Percentiles rank a stretch among this genome's conserved stretches.
phyloP scores from a whole-genome alignment of 352 stramenopile genomes.

The Pythium apleroticum region DNA sequence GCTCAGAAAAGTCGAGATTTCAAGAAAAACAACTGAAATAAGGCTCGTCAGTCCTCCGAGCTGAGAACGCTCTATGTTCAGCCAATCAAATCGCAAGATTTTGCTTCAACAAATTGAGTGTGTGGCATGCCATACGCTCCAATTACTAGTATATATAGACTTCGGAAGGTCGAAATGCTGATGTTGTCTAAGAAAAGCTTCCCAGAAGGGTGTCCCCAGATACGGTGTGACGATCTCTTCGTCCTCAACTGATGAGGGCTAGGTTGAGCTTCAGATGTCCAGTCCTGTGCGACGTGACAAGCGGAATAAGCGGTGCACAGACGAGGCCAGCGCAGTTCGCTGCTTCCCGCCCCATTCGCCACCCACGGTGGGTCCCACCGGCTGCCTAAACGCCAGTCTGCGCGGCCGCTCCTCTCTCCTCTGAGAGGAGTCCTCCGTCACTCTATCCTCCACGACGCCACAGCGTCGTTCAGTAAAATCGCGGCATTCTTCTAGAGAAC shows the following conservation, averaged over 20 bases:
- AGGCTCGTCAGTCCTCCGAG: too few species aligned
- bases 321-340: neutral
- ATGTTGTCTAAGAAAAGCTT: too few species aligned
- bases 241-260: neutral
- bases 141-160: too few species aligned
- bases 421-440: neutral
- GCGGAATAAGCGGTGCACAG: neutral
- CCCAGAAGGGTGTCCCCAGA: neutral
- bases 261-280: neutral
- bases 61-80: too few species aligned
- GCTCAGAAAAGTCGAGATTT: too few species aligned
- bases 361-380: too few species aligned
- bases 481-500: neutral
- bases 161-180: too few species aligned
- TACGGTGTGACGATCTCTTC: neutral
- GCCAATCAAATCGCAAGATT: too few species aligned
- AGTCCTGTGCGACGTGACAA: neutral
- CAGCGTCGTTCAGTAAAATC: conserved; percentile 1
- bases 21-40: too few species aligned
- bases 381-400: conserved; percentile 1
- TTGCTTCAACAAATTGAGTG: too few species aligned
- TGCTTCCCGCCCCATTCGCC: conserved; percentile 1
- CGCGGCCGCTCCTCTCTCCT: neutral
- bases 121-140: too few species aligned
- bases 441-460: neutral